Percentiles rank a stretch among this genome's conserved stretches.
phyloP scores from a whole-genome alignment of 169 alveolate species.

The Plasmodium inui region DNA sequence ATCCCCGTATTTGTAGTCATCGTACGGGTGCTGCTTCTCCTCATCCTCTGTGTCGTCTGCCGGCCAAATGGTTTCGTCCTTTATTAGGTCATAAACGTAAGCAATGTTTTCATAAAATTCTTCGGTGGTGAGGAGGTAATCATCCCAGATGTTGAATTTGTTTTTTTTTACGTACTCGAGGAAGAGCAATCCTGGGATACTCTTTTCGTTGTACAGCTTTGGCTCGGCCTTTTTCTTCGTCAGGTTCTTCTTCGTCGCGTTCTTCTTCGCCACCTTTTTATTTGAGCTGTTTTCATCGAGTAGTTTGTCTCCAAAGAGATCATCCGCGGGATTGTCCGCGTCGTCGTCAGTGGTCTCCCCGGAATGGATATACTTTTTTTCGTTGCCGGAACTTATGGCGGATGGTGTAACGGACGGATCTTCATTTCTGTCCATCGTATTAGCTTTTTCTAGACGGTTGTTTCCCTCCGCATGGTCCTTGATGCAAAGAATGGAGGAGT shows the following conservation, averaged over 20 bases:
- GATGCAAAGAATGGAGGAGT: not conserved
- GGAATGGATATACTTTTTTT: not conserved
- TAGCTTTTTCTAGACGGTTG: not conserved
- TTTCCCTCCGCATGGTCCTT: constrained; percentile 6
- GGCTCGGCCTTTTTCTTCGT: not conserved
- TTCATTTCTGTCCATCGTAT: not conserved
- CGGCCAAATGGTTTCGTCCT: constrained; percentile 67
- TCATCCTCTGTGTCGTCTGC: constrained; percentile 58
- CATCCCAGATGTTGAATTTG: constrained; percentile 74
- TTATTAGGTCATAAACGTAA: constrained; percentile 71
- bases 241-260: not conserved
- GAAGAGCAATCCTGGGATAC: constrained; percentile 31
- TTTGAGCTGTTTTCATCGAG: constrained; percentile 2
- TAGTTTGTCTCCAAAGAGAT: constrained; percentile 62
- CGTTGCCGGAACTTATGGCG: too few species aligned
- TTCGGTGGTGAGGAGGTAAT: constrained; percentile 70
- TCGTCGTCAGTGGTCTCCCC: not conserved
- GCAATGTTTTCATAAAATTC: constrained; percentile 76
- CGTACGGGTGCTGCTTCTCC: not conserved
- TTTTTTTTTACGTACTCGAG: constrained; percentile 66
- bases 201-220: constrained; percentile 8
- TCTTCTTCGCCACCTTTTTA: not conserved
- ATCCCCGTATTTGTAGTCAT: not conserved
- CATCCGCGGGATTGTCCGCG: constrained; percentile 19
- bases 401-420: not conserved